phyloP scores from a whole-genome alignment of 1,284 basidiomycete species.

The Ceratobasidium sp. region DNA sequence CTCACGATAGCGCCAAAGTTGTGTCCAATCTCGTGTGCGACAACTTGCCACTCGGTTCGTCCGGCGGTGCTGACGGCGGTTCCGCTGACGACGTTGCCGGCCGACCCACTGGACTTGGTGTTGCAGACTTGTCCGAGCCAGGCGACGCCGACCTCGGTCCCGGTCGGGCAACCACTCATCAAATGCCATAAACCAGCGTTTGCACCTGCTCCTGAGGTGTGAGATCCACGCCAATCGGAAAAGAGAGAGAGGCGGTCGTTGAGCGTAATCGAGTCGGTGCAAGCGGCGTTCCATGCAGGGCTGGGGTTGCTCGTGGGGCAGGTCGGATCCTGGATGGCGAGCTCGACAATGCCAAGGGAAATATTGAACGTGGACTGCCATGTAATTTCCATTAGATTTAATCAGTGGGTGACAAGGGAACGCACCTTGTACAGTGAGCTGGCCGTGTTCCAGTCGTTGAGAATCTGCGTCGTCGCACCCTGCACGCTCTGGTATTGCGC shows the following conservation, averaged over 20 bases:
- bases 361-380: constrained; percentile 75
- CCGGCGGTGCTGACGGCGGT: constrained; percentile 82
- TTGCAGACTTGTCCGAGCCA: constrained; percentile 76
- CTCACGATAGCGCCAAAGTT: constrained; percentile 91
- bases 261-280: constrained; percentile 56
- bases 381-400: constrained; percentile 6
- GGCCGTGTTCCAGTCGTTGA: constrained; percentile 80
- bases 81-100: constrained; percentile 64
- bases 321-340: constrained; percentile 65
- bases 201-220: constrained; percentile 55
- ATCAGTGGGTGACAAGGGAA: constrained; percentile 23
- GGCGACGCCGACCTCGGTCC: constrained; percentile 68
- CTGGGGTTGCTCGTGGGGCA: constrained; percentile 46
- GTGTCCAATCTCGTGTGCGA: constrained; percentile 89
- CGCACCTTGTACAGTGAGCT: constrained; percentile 76
- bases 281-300: constrained; percentile 56
- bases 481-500: constrained; percentile 63
- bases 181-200: constrained; percentile 87
- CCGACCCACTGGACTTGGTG: constrained; percentile 31
- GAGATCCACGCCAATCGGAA: constrained; percentile 77
- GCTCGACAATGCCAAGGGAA: constrained; percentile 81
- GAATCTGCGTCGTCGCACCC: constrained; percentile 74
- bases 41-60: constrained; percentile 69
- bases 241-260: constrained; percentile 80
- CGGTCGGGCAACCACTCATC: constrained; percentile 85